A percentile compares a stretch with the other conserved stretches of the same genome.
phyloP scores from a whole-genome alignment of 2,329 filamentous ascomycete genomes.

The Aspergillus melleus region DNA sequence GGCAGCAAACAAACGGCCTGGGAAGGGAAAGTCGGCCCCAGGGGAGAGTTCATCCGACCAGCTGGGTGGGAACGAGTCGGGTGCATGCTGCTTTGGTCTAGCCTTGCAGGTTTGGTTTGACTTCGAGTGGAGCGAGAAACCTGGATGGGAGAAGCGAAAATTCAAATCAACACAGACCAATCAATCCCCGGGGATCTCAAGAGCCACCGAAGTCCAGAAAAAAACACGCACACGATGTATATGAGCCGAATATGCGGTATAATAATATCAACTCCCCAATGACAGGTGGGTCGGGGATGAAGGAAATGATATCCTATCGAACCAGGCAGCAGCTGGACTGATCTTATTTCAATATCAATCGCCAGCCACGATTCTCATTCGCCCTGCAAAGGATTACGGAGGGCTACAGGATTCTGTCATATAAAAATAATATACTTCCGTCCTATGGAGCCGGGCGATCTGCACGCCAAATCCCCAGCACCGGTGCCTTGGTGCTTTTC shows the following conservation, averaged over 20 bases:
- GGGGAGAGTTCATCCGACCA: neutral
- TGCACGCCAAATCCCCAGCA: slow-evolving; percentile 3
- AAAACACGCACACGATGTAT: neutral
- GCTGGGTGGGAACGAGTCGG: neutral
- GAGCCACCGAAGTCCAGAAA: neutral
- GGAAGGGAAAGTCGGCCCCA: neutral
- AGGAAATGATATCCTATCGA: neutral
- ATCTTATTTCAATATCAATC: neutral
- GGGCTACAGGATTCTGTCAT: neutral
- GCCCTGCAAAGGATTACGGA: neutral
- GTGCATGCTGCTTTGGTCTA: neutral
- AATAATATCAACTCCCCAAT: neutral
- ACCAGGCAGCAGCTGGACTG: neutral
- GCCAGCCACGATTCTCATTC: neutral
- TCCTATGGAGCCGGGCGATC: slow-evolving; percentile 1
- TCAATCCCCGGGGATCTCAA: neutral
- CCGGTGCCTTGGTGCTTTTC: slow-evolving; percentile 1
- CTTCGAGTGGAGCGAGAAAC: neutral
- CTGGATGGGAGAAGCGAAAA: neutral
- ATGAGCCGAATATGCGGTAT: neutral
- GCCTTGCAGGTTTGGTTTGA: neutral
- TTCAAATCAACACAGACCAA: neutral
- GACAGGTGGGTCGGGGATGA: neutral
- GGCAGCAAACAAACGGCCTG: neutral
- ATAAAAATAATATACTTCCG: neutral